These are phyloP conservation scores for Neocallimastix lanati DNA, from an alignment of 192 early-diverging fungal species.

Conservation along the genomic window DNA sequence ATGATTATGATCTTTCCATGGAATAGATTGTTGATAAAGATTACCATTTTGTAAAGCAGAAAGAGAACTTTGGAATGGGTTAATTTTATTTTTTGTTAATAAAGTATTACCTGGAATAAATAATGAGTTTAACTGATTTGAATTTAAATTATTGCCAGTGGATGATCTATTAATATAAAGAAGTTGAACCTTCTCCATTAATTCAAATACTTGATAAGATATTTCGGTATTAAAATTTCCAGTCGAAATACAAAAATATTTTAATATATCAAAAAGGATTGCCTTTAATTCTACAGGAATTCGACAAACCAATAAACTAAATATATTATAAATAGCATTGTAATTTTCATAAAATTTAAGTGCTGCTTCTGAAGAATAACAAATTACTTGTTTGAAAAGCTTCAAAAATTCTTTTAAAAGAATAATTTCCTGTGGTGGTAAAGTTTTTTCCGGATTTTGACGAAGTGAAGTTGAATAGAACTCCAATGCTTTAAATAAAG, in stretches of 20 bases:
- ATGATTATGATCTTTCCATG: background rate
- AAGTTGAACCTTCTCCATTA: slow-evolving; percentile 56
- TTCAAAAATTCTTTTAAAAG: slow-evolving; percentile 58
- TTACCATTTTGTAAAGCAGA: background rate
- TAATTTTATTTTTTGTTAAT: background rate
- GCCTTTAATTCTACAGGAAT: slow-evolving; percentile 69
- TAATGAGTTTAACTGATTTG: background rate
- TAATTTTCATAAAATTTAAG: slow-evolving; percentile 45
- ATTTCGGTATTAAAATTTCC: slow-evolving; percentile 28
- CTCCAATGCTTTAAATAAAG: slow-evolving; percentile 54
- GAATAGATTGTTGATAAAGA: background rate
- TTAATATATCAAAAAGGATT: slow-evolving; percentile 51
- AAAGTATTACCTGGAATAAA: background rate
- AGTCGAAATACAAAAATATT: slow-evolving; percentile 56
- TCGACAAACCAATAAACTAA: slow-evolving; percentile 59
- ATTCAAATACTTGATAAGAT: slow-evolving; percentile 53
- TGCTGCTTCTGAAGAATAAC: slow-evolving; percentile 54
- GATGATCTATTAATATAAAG: slow-evolving; percentile 17
- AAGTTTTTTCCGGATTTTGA: slow-evolving; percentile 21
- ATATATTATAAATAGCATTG: slow-evolving; percentile 48
- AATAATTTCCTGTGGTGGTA: slow-evolving; percentile 52
- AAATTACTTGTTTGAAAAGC: slow-evolving; percentile 55
- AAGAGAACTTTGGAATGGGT: background rate
- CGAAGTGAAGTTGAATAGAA: slow-evolving; percentile 36
- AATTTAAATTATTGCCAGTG: background rate